phyloP scores from a whole-genome alignment of 805 yeast genomes.

The Candida morakotiae region DNA sequence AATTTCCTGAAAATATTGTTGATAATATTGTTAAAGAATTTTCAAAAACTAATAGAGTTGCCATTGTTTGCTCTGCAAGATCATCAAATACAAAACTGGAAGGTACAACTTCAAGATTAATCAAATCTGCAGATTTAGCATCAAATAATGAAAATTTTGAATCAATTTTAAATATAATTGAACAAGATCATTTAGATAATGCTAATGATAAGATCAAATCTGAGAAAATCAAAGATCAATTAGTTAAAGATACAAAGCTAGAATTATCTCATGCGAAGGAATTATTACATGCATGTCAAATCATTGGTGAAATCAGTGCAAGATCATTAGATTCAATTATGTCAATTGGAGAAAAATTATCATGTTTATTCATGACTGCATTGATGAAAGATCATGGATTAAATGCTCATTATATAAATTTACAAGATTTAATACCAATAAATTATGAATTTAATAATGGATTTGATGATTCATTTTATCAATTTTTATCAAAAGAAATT shows the following conservation, averaged over 20 bases:
- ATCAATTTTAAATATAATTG: conserved; percentile 58
- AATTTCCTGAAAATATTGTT: conserved; percentile 81
- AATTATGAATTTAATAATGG: conserved; percentile 54
- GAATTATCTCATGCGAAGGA: conserved; percentile 70
- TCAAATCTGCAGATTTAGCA: conserved; percentile 80
- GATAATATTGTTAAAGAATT: conserved; percentile 76
- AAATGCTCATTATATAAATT: conserved; percentile 72
- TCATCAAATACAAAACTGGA: conserved; percentile 87
- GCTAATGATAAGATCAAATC: conserved; percentile 54
- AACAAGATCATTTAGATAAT: conserved; percentile 74
- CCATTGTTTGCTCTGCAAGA: conserved; percentile 94
- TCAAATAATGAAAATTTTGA: conserved; percentile 56
- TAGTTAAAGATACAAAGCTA: conserved; percentile 53
- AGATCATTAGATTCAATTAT: conserved; percentile 86
- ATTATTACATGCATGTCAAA: conserved; percentile 79
- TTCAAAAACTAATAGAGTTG: conserved; percentile 61
- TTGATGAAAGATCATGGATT: conserved; percentile 81
- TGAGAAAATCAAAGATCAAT: conserved; percentile 43
- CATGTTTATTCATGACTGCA: conserved; percentile 85
- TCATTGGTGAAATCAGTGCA: conserved; percentile 87
- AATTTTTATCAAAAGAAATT: conserved; percentile 48
- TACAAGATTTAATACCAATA: conserved; percentile 66
- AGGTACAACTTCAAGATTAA: conserved; percentile 88
- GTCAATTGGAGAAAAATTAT: conserved; percentile 90
- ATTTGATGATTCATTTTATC: conserved; percentile 65